Base-by-base conservation (phyloP, 495 filamentous ascomycete species). In the Cercophora samala region DNA sequence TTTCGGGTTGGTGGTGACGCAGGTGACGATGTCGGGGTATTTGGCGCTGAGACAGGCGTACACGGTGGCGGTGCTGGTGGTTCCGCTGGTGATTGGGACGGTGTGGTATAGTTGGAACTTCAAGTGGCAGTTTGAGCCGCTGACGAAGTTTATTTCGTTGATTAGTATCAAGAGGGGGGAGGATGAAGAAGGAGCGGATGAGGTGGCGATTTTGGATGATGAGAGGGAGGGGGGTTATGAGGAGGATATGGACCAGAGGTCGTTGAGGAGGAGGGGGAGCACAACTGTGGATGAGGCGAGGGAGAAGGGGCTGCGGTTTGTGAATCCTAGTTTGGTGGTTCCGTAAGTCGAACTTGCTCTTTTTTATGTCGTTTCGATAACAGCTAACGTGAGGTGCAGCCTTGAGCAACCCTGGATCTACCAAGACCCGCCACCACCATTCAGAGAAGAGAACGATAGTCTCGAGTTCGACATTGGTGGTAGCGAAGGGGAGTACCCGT, bases 91-190 rank as follows among this genome's bases (percentile, higher is more conserved):
- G 3, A 75, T 86, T 5, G 86, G 84, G 22, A 96, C 93, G 0
- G 76, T 97, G 9, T 97, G 93, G 91, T 93, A 93, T 72, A 89
- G 84, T 51, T 90, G 90, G 74, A 87, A 87, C 66, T 98, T 90
- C 71, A 78, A 83, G 8, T 80, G 83, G 24, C 89, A 88, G 11
- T 98, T 93, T 68, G 89, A 91, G 68, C 93, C 93, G 0, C 77
- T 97, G 62, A 96, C 91, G 78, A 89, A 88, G 67, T 98, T 93
- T 74, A 98, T 98, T 74, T 92, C 96, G 29, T 79, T 99, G 32
- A 84, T 91, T 70, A 96, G 91, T 71, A 92, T 97, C 64, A 83
- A 87, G 68, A 80, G 85, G 4, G 85, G 87, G 2, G 79, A 83
- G 58, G 79, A 79, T 9, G 18, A 73, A 37, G 74, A 73, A 1